Evolutionary conservation across 441 rosid species (phyloP).

Genomic region (Cnidoscolus chayamansa): DNA sequence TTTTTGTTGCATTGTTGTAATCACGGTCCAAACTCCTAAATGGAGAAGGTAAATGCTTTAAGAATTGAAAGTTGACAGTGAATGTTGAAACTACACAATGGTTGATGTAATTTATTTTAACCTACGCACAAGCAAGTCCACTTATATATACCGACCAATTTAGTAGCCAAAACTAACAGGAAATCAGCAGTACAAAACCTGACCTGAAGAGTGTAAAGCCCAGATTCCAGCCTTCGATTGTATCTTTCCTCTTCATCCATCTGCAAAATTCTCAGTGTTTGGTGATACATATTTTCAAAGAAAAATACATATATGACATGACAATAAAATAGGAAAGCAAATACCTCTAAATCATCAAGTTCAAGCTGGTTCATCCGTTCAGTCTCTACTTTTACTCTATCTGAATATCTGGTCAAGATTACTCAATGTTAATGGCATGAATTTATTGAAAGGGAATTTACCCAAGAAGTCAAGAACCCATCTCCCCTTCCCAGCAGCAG

Average conservation of each 20-base stretch:
- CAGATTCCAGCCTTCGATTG: conserved; percentile 81
- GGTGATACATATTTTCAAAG: conserved; percentile 13
- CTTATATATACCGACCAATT: neutral
- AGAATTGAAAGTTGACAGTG: neutral
- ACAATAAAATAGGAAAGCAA: conserved; percentile 12
- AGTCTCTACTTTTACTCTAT: conserved; percentile 75
- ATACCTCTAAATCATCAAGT: conserved; percentile 87
- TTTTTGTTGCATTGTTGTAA: neutral
- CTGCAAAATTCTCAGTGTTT: conserved; percentile 38
- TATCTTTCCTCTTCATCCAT: conserved; percentile 91
- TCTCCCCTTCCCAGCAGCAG: neutral
- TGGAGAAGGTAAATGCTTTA: neutral
- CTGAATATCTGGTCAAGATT: conserved; percentile 57
- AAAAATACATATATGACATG: neutral
- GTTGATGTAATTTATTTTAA: neutral
- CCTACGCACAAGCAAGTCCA: neutral
- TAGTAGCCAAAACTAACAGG: neutral
- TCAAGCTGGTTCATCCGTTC: conserved; percentile 68
- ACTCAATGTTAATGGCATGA: conserved; percentile 2
- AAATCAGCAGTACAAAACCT: conserved; percentile 15
- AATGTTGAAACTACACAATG: neutral
- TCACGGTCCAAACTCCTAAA: neutral
- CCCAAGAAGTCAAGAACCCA: neutral
- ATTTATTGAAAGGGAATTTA: conserved; percentile 1
- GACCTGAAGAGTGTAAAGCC: conserved; percentile 97